Evolutionary conservation across 441 rosid genomes (phyloP), one percentile per base, ranked within the genome.

Genomic region (Theobroma grandiflorum): DNA sequence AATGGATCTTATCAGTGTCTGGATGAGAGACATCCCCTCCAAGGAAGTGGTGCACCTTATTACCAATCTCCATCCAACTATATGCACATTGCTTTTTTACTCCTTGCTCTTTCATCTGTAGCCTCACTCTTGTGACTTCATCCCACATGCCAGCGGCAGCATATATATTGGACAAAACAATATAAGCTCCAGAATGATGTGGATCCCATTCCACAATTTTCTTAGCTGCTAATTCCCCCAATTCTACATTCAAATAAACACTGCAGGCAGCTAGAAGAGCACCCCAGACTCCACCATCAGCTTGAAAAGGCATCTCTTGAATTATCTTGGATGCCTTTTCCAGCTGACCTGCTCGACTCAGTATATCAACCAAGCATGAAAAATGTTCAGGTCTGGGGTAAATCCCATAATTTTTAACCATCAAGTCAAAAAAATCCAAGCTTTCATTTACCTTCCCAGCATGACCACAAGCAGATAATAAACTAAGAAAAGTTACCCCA

Each of bases 321-420:
- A 84, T 69, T 20, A 84, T 70, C 37, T 84, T 79, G 14, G 82
- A 87, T 9, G 87, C 92, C 58, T 47, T 85, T 26, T 87, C 84
- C 62, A 87, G 65, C 82, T 76, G 78, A 68, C 92, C 89, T 55
- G 88, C 89, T 49, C 90, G 90, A 75, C 85, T 82, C 12, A 87
- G 73, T 18, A 82, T 59, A 78, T 83, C 87, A 6, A 87, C 85
- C 79, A 87, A 79, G 49, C 89, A 89, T 59, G 87, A 85, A 10
- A 86, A 89, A 76, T 89, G 92, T 80, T 85, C 90, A 1, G 84
- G 80, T 71, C 82, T 78, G 2, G 87, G 87, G 58, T 68, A 70
- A 72, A 87, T 83, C 69, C 81, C 86, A 61, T 80, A 82, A 38
- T 35, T 71, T 63, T 79, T 72, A 61, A 50, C 76, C 89, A 89